Evolutionary conservation across 2,329 filamentous ascomycete species (phyloP), one percentile per base, ranked within the genome.

Genomic region (Neofusicoccum ribis): DNA sequence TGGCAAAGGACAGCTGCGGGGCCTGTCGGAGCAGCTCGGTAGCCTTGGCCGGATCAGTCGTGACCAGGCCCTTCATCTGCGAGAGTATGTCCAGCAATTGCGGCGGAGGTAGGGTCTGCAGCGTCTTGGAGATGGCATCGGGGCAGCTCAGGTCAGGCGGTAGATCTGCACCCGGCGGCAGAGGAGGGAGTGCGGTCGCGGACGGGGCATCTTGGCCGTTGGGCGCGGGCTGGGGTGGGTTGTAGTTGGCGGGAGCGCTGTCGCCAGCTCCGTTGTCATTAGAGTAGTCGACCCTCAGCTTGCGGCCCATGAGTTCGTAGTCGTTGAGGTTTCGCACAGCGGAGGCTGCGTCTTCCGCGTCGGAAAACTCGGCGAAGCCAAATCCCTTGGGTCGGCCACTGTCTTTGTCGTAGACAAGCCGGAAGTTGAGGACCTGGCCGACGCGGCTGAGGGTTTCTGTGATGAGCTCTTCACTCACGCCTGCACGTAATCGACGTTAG

Each of bases 301-400:
- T 96, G 72, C 95, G 88, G 64, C 93, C 93, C 89, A 97, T 96
- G 74, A 97, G 89, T 77, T 98, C 94, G 80, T 92, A 89, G 77
- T 97, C 93, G 81, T 98, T 97, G 61, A 98, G 83, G 76, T 99
- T 98, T 71, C 94, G 90, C 54, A 98, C 94, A 2, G 95, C 95
- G 2, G 93, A 96, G 43, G 94, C 92, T 37, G 95, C 95, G 31
- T 93, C 85, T 86, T 96, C 94, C 66, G 91, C 89, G 74, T 98
- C 95, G 64, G 92, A 91, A 75, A 96, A 99, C 77, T 98, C 94
- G 73, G 93, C 91, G 73, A 98, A 99, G 41, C 95, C 95, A 76
- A 97, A 99, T 17, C 95, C 95, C 78, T 97, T 98, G 0, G 95
- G 93, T 65, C 92, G 89, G 47, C 94, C 93, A 2, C 93, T 97